Base-by-base conservation (phyloP, 2,329 filamentous ascomycete genomes). In the Colletotrichum ledebouriae region DNA sequence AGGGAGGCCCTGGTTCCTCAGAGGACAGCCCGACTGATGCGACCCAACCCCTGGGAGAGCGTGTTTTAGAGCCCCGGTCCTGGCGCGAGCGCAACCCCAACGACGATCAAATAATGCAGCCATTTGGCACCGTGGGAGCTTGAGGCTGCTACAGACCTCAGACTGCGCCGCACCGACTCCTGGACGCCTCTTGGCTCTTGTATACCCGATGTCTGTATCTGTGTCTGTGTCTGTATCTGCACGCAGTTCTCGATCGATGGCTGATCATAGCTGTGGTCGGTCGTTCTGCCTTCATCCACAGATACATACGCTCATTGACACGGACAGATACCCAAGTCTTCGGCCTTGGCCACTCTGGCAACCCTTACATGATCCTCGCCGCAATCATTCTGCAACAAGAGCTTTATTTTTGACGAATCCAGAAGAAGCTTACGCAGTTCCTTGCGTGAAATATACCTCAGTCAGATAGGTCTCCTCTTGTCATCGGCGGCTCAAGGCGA, bases 111-210 rank as follows among this genome's bases (percentile, higher is more conserved):
- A 62, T 63, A 63, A 67, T 50, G 42, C 44, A 53, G 37, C 63
- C 60, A 6, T 9, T 29, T 29, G 29, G 29, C 6, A 7, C 29
- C 29, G 50, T 42, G 34, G 42, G 58, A 52, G 34, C 63, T 50
- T 42, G 61, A 58, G 60, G 65, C 67, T 69, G 67, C 63, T 67
- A 68, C 63, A 58, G 39, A 62, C 50, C 58, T 59, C 67, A 57
- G 46, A 69, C 63, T 59, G 52, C 33, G 22, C 34, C 20, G 34
- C 37, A 37, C 56, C 39, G 25, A 44, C 61, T 65, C 61, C 46
- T 39, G 42, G 29, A 46, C 20, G 12, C 22, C 29, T 55, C 59
- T 55, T 57, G 34, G 37, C 11, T 39, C 37, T 39, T 39, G 37
- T 11, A 5, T 39, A 29, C 29, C 6, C 29, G 29, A 4, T 29